These are phyloP conservation scores for Plasmopara halstedii DNA, from an alignment of 352 stramenopile species.

Conservation along the genomic window DNA sequence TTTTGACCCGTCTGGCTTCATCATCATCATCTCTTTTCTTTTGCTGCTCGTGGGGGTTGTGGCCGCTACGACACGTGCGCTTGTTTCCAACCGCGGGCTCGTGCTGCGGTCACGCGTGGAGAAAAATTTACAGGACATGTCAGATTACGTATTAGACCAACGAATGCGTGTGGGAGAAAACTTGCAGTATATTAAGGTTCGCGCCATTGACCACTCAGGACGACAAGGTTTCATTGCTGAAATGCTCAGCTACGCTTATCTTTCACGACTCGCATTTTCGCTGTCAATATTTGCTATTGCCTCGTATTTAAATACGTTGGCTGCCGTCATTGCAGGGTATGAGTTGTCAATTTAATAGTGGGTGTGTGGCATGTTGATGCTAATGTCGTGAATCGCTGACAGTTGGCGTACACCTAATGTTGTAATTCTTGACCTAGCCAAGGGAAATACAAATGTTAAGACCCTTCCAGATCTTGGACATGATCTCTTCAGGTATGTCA, in stretches of 20 bases:
- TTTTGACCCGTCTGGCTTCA: conserved; percentile 81
- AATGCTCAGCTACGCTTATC: conserved; percentile 84
- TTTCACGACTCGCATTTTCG: conserved; percentile 75
- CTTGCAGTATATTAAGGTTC: conserved; percentile 61
- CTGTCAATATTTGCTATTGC: conserved; percentile 64
- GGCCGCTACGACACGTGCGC: conserved; percentile 33
- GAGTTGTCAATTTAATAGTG: background rate
- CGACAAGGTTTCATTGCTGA: conserved; percentile 80
- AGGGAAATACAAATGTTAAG: conserved; percentile 53
- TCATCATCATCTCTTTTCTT: conserved; percentile 66
- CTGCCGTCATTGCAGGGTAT: conserved; percentile 68
- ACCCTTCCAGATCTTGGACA: conserved; percentile 79
- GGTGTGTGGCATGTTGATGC: background rate
- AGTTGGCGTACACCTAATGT: conserved; percentile 81
- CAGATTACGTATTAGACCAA: conserved; percentile 60
- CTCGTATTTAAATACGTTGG: conserved; percentile 79
- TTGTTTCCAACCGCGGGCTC: conserved; percentile 35
- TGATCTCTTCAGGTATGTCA: conserved; percentile 82
- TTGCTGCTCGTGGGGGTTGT: conserved; percentile 64
- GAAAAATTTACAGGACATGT: conserved; percentile 74
- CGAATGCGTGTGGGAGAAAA: conserved; percentile 61
- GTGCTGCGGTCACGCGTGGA: conserved; percentile 48
- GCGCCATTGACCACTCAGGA: conserved; percentile 63
- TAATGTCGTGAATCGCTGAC: conserved; percentile 5
- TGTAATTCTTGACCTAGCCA: conserved; percentile 60